These are phyloP conservation scores for Termitomyces sp. DNA, from an alignment of 1,284 basidiomycete genomes.

Conservation along the genomic window DNA sequence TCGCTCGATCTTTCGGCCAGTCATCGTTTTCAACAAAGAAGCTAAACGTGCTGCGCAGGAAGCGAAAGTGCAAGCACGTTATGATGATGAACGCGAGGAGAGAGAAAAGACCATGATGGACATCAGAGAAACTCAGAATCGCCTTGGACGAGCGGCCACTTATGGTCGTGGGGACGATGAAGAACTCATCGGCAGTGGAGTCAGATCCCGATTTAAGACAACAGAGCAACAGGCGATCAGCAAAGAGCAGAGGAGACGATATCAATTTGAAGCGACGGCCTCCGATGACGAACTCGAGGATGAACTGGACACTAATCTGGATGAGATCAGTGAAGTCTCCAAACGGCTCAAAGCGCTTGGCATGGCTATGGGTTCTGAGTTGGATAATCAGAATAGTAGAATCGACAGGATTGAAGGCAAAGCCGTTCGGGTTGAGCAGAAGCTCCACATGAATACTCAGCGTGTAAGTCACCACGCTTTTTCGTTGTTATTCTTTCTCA, in stretches of 20 bases:
- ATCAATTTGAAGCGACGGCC: constrained; percentile 91
- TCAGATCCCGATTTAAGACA: constrained; percentile 39
- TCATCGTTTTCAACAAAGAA: constrained; percentile 88
- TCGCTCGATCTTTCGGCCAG: constrained; percentile 91
- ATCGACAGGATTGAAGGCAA: constrained; percentile 70
- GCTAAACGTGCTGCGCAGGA: constrained; percentile 89
- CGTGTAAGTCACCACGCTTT: constrained; percentile 40
- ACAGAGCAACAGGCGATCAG: constrained; percentile 35
- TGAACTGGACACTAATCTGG: constrained; percentile 87
- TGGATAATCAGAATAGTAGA: constrained; percentile 71
- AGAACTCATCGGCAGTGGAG: constrained; percentile 34
- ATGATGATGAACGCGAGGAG: constrained; percentile 85
- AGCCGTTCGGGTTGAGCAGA: constrained; percentile 58
- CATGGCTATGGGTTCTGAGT: constrained; percentile 78
- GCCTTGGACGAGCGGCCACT: constrained; percentile 72
- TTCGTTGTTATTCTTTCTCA: constrained; percentile 1
- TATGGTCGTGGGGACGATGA: constrained; percentile 49
- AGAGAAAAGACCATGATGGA: constrained; percentile 84
- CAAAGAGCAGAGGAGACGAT: constrained; percentile 70
- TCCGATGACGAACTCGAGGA: constrained; percentile 97
- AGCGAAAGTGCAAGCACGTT: constrained; percentile 81
- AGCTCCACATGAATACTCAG: constrained; percentile 65
- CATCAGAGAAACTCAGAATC: constrained; percentile 82
- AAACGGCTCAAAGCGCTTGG: constrained; percentile 84
- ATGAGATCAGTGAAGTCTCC: constrained; percentile 81